phyloP scores from a whole-genome alignment of 352 stramenopile genomes.

The Phytophthora nicotianae region DNA sequence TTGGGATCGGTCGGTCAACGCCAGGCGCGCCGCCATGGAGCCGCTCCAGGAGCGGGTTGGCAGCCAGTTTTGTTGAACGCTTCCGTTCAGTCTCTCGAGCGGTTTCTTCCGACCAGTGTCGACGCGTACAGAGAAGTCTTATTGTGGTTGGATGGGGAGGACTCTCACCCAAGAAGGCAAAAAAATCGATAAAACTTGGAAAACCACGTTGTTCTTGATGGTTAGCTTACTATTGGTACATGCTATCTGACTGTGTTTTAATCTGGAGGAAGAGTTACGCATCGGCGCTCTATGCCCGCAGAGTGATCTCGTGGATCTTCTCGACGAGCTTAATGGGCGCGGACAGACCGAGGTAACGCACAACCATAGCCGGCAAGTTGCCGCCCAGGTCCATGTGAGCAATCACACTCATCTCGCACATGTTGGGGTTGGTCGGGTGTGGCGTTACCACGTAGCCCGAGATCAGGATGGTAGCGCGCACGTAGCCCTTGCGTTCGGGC shows the following conservation, averaged over 20 bases:
- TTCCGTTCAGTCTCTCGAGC: constrained; percentile 26
- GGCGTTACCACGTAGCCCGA: constrained; percentile 77
- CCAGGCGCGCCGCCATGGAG: constrained; percentile 2
- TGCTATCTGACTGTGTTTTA: constrained; percentile 26
- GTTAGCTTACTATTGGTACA: constrained; percentile 38
- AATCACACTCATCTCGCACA: constrained; percentile 70
- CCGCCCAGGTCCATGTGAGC: constrained; percentile 83
- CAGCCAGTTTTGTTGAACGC: constrained; percentile 16
- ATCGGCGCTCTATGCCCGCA: constrained; percentile 28
- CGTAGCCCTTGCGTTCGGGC: constrained; percentile 53
- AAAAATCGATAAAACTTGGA: constrained; percentile 4
- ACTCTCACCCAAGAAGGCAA: neutral
- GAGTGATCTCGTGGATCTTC: constrained; percentile 59
- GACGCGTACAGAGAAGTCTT: neutral
- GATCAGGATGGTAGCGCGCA: constrained; percentile 54
- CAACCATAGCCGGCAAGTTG: constrained; percentile 67
- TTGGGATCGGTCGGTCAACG: constrained; percentile 6
- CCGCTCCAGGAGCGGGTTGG: too few species aligned
- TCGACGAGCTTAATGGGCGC: constrained; percentile 86
- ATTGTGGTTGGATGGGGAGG: neutral
- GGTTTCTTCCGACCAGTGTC: constrained; percentile 28
- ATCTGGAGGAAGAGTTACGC: constrained; percentile 15
- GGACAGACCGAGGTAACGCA: constrained; percentile 77
- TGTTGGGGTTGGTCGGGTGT: constrained; percentile 60
- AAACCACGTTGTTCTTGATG: constrained; percentile 22